Evolutionary conservation across 1,139 yeast genomes (phyloP), one percentile per base, ranked within the genome.

Genomic region (Nakaseomyces sp.): DNA sequence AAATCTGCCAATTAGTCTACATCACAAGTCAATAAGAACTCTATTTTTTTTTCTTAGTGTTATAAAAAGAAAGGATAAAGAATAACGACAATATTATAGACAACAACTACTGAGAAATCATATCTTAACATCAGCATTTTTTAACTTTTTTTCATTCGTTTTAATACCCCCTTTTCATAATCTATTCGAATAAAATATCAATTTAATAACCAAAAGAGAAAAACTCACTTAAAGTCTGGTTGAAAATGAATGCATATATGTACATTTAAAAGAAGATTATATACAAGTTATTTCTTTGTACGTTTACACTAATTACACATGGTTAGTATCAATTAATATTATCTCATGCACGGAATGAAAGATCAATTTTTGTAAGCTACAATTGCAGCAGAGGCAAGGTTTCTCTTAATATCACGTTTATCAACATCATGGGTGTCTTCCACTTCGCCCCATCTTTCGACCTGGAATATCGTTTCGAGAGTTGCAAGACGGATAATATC

Each of bases 361-460:
- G n/a, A 26, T 45, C 33, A 45, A 26, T 47, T 43, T 26, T 64
- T 57, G 50, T 58, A 70, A 2, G 77, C 73, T 26, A 83, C 64
- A 45, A 87, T 66, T n/a, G 88, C 83, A 29, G 95, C 93, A 53
- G 89, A 76, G 28, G 91, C 78, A 43, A 91, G 72, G 55, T 80
- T 81, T 64, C 97, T 77, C 53, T 86, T 71, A 63, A 94, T 74
- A 53, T 91, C 96, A 40, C 80, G 95, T 63, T 82, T 82, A 57
- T 87, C 95, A 15, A 91, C 97, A 63, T 91, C 98, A 60, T 91
- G 98, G 4, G 97, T 88, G 58, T 91, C 98, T 67, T 91, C 98
- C 19, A 91, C 97, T 64, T 91, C 96, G 33, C 98, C 98, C 98
- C 98, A 91, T 57, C 80, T 75, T 33, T 77, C 79, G 22, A 95